Evolutionary conservation across 257 asterid genomes (phyloP), one percentile per base, ranked within the genome.

Genomic region (Ilex asprella): DNA sequence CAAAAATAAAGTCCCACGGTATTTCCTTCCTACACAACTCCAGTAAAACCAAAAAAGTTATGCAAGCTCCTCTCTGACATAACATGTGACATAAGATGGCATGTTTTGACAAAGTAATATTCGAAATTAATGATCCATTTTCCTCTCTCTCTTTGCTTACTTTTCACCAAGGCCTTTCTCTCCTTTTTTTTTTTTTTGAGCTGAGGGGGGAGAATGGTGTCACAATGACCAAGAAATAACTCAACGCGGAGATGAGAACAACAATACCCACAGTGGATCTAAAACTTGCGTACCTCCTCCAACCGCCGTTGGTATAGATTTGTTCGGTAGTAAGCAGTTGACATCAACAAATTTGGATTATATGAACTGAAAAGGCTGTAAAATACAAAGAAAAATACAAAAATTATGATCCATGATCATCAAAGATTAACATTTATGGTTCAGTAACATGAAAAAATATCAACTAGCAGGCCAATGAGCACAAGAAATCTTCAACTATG

Each of bases 351-450:
- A 57, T 69, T 78, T 61, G 97, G 96, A 70, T 87, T 81, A 74
- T 82, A 93, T 41, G 97, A 93, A 53, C 72, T 82, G 81, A 93
- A 89, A 68, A 93, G 90, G 73, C 95, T 87, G 97, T 77, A 74
- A 75, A 75, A 71, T 56, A 59, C 59, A 6, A 61, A 66, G 52
- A 63, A n/a, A 55, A 73, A 64, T 51, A 54, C 56, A 61, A 50
- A 61, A 60, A 13, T 67, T 63, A 58, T 30, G 16, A 61, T 50
- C 52, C 61, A 39, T 41, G 47, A 6, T 41, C 0, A 41, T 6
- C 12, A 41, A 41, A 41, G 12, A 41, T 7, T 7, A 41, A 41
- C 1, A 21, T 21, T 21, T 21, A 21, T 21, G 50, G 50, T 12
- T 1, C 50, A 44, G 50, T 44, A 44, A 12, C 1, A 44, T n/a